Conservation (phyloP, 2,329 filamentous ascomycete species). For the Aspergillus sp. region DNA sequence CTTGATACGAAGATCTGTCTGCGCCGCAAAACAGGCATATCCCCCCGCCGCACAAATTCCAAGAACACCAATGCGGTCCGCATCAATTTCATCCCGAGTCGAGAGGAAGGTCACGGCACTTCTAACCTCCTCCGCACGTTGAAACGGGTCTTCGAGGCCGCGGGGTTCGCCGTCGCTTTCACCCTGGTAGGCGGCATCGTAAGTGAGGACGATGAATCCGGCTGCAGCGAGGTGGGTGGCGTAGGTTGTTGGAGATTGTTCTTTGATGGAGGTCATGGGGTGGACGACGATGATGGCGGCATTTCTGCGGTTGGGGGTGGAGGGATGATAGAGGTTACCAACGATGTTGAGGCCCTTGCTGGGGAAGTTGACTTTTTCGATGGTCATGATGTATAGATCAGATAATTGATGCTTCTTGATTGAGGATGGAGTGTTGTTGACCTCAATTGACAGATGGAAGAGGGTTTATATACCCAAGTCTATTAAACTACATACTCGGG, state of each 20-base stretch:
- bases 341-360: constrained; percentile 7
- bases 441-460: too few relatives aligned
- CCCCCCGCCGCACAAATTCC: constrained; percentile 37
- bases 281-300: constrained; percentile 26
- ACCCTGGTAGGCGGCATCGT: constrained; percentile 37
- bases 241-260: constrained; percentile 33
- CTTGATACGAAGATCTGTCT: constrained; percentile 35
- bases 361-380: constrained; percentile 6
- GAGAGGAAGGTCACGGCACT: constrained; percentile 29
- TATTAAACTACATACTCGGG: too few relatives aligned
- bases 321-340: constrained; percentile 5
- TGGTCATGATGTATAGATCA: not conserved
- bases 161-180: constrained; percentile 31
- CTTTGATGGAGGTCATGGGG: constrained; percentile 30
- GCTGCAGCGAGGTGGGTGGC: constrained; percentile 23
- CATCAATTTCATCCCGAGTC: constrained; percentile 20
- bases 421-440: too few relatives aligned
- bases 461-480: too few relatives aligned
- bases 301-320: constrained; percentile 6
- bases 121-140: constrained; percentile 33
- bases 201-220: constrained; percentile 32
- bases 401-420: not conserved
- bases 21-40: constrained; percentile 31
- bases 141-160: constrained; percentile 32
- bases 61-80: constrained; percentile 31